Base-by-base conservation (phyloP, 169 alveolate species). In the Plasmodium inui region DNA sequence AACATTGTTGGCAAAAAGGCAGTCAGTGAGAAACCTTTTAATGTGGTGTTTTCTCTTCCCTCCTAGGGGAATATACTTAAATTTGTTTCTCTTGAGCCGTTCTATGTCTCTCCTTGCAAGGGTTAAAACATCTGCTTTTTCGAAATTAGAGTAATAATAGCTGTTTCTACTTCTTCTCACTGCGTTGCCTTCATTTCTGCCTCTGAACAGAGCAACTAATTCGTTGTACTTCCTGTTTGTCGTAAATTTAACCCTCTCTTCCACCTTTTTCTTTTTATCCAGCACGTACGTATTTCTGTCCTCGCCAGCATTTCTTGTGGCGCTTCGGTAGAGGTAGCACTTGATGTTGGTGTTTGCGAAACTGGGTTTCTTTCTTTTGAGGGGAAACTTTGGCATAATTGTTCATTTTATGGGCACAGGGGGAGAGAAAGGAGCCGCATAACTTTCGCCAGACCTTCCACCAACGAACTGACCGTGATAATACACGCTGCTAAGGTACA, bases 381-480 rank as follows among this genome's bases (percentile, higher is more conserved):
- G 50, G 82, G 82, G 82, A 22, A 79, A 39, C 32, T 61, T 19
- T 79, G 4, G 83, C 94, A 89, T 89, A 89, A 89, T 89, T 86
- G 70, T 30, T 79, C 94, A 89, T 89, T 50, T 57, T 89, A 76
- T 10, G 55, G 22, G 32, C 30, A n/a, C 1, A 8, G 55, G n/a
- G 55, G 61, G 5, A 14, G 17, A 17, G 53, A n/a, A n/a, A n/a
- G n/a, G n/a, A n/a, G n/a, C n/a, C n/a, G n/a, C 37, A 34, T 1
- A 19, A 32, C 22, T 17, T 32, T 44, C 55, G 55, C 17, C 55
- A 10, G n/a, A 44, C 55, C 55, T 44, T 44, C 8, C 26, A 2
- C 8, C 9, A 14, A 17, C 26, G 61, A 50, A 14, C 9, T 2
- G 61, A 8, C 8, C 7, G 61, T 50, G 61, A n/a, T 17, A 10